These are phyloP conservation scores for Candida boidinii DNA, from an alignment of 805 yeast species.

Conservation along the genomic window DNA sequence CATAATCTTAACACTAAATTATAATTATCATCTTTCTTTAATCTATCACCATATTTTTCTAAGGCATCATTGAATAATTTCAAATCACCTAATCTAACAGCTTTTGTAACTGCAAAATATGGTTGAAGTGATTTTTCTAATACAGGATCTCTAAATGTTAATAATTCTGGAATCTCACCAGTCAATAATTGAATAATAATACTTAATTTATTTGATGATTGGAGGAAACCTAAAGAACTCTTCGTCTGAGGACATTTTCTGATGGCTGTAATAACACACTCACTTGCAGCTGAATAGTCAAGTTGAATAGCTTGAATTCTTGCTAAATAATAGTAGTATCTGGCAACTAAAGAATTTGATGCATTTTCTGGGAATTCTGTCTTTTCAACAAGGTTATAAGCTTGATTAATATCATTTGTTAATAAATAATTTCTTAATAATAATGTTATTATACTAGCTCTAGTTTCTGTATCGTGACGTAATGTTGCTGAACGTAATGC, in stretches of 20 bases:
- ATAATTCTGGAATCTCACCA: constrained; percentile 93
- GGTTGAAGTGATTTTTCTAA: constrained; percentile 62
- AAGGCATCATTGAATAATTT: constrained; percentile 68
- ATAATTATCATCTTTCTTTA: constrained; percentile 72
- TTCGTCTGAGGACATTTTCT: constrained; percentile 93
- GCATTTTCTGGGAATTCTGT: constrained; percentile 81
- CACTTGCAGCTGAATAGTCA: constrained; percentile 85
- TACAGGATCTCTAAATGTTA: constrained; percentile 61
- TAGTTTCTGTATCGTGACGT: constrained; percentile 88
- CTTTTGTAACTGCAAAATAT: constrained; percentile 79
- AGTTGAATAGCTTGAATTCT: constrained; percentile 85
- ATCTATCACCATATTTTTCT: constrained; percentile 47
- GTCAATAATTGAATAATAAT: constrained; percentile 85
- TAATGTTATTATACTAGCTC: constrained; percentile 79
- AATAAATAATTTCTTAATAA: constrained; percentile 73
- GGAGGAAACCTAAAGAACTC: constrained; percentile 78
- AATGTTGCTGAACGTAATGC: constrained; percentile 83
- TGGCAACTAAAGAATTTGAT: constrained; percentile 73
- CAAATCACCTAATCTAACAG: constrained; percentile 89
- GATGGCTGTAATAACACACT: constrained; percentile 86
- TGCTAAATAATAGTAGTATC: constrained; percentile 89
- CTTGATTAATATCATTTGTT: constrained; percentile 76
- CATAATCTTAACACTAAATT: constrained; percentile 82
- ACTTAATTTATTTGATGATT: constrained; percentile 80
- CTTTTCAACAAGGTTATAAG: constrained; percentile 82